phyloP scores from a whole-genome alignment of 164 flowering plant genomes.

The Sextonia rubra region DNA sequence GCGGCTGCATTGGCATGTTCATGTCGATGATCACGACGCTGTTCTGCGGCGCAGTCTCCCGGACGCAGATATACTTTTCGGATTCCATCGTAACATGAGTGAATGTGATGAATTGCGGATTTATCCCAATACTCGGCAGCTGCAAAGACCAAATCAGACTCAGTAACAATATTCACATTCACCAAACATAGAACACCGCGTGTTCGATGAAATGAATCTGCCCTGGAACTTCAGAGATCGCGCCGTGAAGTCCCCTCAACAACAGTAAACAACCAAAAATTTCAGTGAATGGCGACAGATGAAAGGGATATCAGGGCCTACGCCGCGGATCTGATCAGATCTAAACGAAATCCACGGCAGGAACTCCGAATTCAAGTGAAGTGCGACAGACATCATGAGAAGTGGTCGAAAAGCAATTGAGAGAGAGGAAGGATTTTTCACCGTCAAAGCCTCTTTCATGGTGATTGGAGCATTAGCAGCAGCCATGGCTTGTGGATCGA shows the following conservation, averaged over 20 bases:
- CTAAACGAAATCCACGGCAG: not conserved
- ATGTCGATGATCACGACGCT: constrained; percentile 95
- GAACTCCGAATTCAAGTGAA: not conserved
- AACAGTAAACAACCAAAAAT: not conserved
- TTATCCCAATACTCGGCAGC: constrained; percentile 87
- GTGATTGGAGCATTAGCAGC: constrained; percentile 96
- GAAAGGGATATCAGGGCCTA: not conserved
- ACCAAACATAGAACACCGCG: not conserved
- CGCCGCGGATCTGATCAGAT: constrained; percentile 13
- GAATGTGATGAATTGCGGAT: constrained; percentile 89
- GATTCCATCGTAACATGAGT: constrained; percentile 99
- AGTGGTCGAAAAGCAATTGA: not conserved
- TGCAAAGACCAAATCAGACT: constrained; percentile 30
- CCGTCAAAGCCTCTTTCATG: constrained; percentile 90
- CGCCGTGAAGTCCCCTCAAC: not conserved
- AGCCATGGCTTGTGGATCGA: constrained; percentile 71
- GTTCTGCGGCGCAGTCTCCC: constrained; percentile 97
- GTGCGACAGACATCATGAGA: not conserved
- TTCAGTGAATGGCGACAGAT: not conserved
- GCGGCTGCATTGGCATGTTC: constrained; percentile 95
- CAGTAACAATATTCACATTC: not conserved
- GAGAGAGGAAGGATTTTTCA: constrained; percentile 22
- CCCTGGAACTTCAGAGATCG: not conserved
- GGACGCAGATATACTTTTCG: constrained; percentile 90
- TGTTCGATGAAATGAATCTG: not conserved